Evolutionary conservation across 805 yeast species (phyloP).

Genomic region (Brettanomyces bruxellensis): DNA sequence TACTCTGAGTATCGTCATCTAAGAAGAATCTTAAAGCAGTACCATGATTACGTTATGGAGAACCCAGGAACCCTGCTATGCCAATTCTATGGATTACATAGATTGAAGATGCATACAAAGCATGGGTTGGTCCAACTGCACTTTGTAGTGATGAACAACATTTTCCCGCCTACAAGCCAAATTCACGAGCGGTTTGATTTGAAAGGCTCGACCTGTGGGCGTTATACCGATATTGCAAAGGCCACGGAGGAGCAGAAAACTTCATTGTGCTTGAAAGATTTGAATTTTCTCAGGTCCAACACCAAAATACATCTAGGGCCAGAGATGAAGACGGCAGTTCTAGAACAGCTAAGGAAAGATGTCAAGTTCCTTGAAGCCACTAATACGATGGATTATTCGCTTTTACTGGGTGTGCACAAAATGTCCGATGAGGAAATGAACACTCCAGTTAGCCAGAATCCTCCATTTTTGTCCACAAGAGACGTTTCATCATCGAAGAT

Average conservation of each 20-base stretch:
- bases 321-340: conserved; percentile 44
- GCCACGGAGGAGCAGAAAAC: conserved; percentile 22
- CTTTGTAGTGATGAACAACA: conserved; percentile 92
- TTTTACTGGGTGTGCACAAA: conserved; percentile 83
- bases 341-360: conserved; percentile 67
- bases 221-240: conserved; percentile 39
- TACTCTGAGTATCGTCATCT: conserved; percentile 86
- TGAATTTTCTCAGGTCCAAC: conserved; percentile 72
- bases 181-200: conserved; percentile 81
- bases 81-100: conserved; percentile 94
- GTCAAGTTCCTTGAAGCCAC: conserved; percentile 61
- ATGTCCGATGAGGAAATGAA: conserved; percentile 41
- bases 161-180: conserved; percentile 89
- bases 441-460: conserved; percentile 13
- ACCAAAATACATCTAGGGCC: conserved; percentile 73
- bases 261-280: conserved; percentile 63
- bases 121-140: conserved; percentile 56
- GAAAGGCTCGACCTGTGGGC: conserved; percentile 87
- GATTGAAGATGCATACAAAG: conserved; percentile 79
- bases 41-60: conserved; percentile 67
- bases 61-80: conserved; percentile 86
- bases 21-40: conserved; percentile 61
- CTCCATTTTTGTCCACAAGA: conserved; percentile 10
- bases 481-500: conserved; percentile 6
- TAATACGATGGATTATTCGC: conserved; percentile 93